Evolutionary conservation across 2,329 filamentous ascomycete genomes (phyloP).

Genomic region (Fusarium staphyleae): DNA sequence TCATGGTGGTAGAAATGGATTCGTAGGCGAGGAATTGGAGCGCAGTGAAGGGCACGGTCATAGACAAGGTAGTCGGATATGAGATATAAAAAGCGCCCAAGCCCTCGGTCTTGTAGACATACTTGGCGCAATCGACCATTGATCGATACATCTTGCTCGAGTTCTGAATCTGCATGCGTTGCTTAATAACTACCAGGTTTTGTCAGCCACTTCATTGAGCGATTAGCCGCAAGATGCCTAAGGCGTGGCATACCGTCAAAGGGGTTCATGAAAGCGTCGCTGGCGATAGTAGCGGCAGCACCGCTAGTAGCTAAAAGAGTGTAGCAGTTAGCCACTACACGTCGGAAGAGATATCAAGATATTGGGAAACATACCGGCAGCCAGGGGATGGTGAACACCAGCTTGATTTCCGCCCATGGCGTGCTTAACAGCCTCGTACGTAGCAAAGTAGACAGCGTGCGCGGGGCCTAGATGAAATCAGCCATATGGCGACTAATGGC

Average conservation of each 20-base stretch:
- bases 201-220: constrained; percentile 6
- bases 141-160: constrained; percentile 87
- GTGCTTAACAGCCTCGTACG: constrained; percentile 97
- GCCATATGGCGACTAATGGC: not conserved
- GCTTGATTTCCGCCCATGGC: constrained; percentile 89
- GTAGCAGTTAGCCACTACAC: constrained; percentile 4
- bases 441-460: constrained; percentile 97
- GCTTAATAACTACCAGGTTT: constrained; percentile 84
- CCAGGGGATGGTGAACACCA: constrained; percentile 88
- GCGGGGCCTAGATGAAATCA: constrained; percentile 74
- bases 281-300: constrained; percentile 93
- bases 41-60: constrained; percentile 98
- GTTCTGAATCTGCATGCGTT: constrained; percentile 97
- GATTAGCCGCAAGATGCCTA: not conserved
- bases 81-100: constrained; percentile 95
- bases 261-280: constrained; percentile 98
- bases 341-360: not conserved
- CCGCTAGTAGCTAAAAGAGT: constrained; percentile 77
- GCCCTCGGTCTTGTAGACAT: constrained; percentile 88
- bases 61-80: constrained; percentile 95
- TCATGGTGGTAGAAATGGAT: constrained; percentile 92
- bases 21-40: constrained; percentile 98
- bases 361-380: constrained; percentile 71
- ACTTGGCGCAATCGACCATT: constrained; percentile 83
- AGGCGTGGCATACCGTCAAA: constrained; percentile 78